phyloP scores from a whole-genome alignment of 2,329 filamentous ascomycete genomes.

The Hyphodiscus sp. region DNA sequence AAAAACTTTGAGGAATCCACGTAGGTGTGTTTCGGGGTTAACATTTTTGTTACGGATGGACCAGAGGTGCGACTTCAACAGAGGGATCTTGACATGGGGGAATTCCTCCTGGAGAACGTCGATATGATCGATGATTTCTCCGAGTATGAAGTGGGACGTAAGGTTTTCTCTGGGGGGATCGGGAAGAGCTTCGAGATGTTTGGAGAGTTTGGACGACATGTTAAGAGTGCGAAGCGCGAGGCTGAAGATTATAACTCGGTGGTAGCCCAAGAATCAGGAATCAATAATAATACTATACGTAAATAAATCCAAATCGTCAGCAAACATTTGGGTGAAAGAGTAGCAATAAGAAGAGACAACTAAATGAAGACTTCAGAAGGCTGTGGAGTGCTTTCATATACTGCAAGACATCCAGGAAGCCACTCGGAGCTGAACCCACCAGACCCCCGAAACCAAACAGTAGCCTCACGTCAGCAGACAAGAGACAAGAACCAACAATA shows the following conservation, averaged over 20 bases:
- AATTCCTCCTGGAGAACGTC: conserved; percentile 20
- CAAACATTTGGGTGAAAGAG: not conserved
- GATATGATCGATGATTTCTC: conserved; percentile 31
- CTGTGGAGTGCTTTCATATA: not conserved
- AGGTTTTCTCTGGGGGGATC: conserved; percentile 20
- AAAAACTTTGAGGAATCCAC: conserved; percentile 29
- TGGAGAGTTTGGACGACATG: conserved; percentile 7
- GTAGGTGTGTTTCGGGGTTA: conserved; percentile 28
- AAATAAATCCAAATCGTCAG: too few species aligned
- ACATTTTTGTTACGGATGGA: conserved; percentile 27
- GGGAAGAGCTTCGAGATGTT: conserved; percentile 13
- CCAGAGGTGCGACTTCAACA: conserved; percentile 27
- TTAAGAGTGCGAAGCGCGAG: not conserved
- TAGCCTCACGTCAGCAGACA: not conserved
- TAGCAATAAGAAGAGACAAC: not conserved
- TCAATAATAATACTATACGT: not conserved
- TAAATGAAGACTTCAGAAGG: not conserved
- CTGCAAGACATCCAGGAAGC: not conserved
- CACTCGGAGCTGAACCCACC: not conserved
- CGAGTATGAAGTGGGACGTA: conserved; percentile 26
- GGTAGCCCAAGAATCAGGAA: not conserved
- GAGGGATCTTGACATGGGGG: conserved; percentile 23
- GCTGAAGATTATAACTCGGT: not conserved
- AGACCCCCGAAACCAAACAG: not conserved
- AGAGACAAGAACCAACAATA: not conserved